Conservation (phyloP, 495 filamentous ascomycete species). For the Penicillium odoratum region DNA sequence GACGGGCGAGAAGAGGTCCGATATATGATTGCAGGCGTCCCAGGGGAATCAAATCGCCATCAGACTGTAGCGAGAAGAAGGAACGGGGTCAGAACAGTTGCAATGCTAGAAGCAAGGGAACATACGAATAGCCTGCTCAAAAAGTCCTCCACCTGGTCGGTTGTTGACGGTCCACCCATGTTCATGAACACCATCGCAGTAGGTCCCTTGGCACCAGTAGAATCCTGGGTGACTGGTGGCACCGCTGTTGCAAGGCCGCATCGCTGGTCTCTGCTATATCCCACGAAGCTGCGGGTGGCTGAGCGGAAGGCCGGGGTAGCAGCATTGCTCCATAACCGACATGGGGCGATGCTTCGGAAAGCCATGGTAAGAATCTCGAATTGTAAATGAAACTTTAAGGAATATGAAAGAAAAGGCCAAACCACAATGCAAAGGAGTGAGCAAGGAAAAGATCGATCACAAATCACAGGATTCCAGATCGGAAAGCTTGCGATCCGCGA, state of each 20-base stretch:
- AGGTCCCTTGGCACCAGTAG: slow-evolving; percentile 60
- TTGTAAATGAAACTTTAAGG: too few relatives aligned
- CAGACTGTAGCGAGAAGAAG: slow-evolving; percentile 55
- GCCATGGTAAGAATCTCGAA: slow-evolving; percentile 29
- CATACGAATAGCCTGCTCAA: slow-evolving; percentile 90
- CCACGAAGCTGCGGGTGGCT: slow-evolving; percentile 24
- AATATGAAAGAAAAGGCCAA: not conserved
- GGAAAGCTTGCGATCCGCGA: slow-evolving; percentile 10
- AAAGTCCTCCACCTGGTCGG: slow-evolving; percentile 84
- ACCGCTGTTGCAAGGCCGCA: slow-evolving; percentile 62
- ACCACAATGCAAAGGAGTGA: not conserved
- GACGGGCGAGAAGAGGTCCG: slow-evolving; percentile 78
- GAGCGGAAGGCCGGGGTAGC: slow-evolving; percentile 21
- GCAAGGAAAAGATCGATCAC: not conserved
- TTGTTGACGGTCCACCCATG: slow-evolving; percentile 95
- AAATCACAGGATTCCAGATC: slow-evolving; percentile 8
- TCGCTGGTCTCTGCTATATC: slow-evolving; percentile 28
- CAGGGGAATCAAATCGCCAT: slow-evolving; percentile 94
- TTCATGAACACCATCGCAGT: slow-evolving; percentile 99
- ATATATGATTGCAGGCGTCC: slow-evolving; percentile 89
- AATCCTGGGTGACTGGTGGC: slow-evolving; percentile 74
- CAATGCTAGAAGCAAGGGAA: slow-evolving; percentile 2
- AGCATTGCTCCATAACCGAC: slow-evolving; percentile 31
- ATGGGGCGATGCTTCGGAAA: slow-evolving; percentile 36
- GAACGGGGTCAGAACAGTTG: not conserved